Conservation (phyloP, 805 yeast genomes). For the Pichia californica region DNA sequence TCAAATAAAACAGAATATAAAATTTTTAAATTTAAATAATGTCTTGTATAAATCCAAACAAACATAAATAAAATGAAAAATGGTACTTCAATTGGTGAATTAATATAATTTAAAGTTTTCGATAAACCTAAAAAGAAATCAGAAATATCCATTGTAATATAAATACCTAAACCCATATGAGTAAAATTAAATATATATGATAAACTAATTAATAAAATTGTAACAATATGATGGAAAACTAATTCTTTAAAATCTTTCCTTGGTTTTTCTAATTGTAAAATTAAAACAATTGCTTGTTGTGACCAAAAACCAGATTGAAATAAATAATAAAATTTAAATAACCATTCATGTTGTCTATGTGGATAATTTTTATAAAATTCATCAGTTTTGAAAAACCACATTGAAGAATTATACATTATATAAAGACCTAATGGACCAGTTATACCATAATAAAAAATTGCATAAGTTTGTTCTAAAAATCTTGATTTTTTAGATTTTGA, state of each 20-base stretch:
- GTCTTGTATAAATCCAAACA: slow-evolving; percentile 87
- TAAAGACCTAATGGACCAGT: slow-evolving; percentile 84
- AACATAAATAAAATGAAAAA: slow-evolving; percentile 61
- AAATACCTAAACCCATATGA: slow-evolving; percentile 88
- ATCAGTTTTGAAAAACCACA: slow-evolving; percentile 86
- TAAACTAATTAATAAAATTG: slow-evolving; percentile 77
- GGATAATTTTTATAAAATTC: slow-evolving; percentile 80
- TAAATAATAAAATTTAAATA: slow-evolving; percentile 76
- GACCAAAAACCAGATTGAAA: slow-evolving; percentile 97
- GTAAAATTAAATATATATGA: slow-evolving; percentile 94
- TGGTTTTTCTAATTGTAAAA: slow-evolving; percentile 86
- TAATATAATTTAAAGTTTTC: slow-evolving; percentile 81
- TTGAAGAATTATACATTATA: slow-evolving; percentile 75
- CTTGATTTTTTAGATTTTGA: slow-evolving; percentile 58
- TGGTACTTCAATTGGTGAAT: slow-evolving; percentile 55
- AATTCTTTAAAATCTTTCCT: slow-evolving; percentile 90
- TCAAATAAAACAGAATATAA: slow-evolving; percentile 83
- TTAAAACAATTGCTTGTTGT: slow-evolving; percentile 82
- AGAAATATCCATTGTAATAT: slow-evolving; percentile 92
- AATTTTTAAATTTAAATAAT: slow-evolving; percentile 72
- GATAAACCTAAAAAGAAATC: slow-evolving; percentile 83
- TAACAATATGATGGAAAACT: slow-evolving; percentile 87
- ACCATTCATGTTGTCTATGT: slow-evolving; percentile 62
- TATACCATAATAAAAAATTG: slow-evolving; percentile 70
- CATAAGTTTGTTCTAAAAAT: slow-evolving; percentile 90